Percentiles rank a stretch among this genome's conserved stretches.
phyloP scores from a whole-genome alignment of 345 rosid species.

The Eutrema japonicum region DNA sequence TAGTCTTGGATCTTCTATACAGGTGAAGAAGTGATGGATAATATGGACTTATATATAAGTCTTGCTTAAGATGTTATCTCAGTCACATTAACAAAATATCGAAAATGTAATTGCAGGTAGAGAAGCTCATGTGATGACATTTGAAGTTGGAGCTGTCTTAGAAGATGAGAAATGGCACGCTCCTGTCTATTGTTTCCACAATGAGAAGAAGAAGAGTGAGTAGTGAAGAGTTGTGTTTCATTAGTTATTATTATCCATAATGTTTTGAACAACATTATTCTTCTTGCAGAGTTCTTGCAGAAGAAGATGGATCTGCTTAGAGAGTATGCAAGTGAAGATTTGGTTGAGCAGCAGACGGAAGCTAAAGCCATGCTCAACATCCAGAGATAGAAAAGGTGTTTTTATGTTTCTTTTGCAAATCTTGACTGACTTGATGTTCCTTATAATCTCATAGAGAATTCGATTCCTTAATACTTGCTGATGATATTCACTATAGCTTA shows the following conservation, averaged over 20 bases:
- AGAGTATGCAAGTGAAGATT: slow-evolving; percentile 70
- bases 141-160: slow-evolving; percentile 66
- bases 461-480: background rate
- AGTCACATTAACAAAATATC: background rate
- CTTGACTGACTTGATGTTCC: background rate
- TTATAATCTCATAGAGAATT: background rate
- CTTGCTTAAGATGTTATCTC: background rate
- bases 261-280: too few species aligned
- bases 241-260: too few species aligned
- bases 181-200: slow-evolving; percentile 57
- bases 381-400: slow-evolving; percentile 54
- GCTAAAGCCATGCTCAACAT: slow-evolving; percentile 91
- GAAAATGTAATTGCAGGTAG: slow-evolving; percentile 44
- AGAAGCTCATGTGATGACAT: slow-evolving; percentile 69
- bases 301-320: slow-evolving; percentile 85
- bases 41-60: background rate
- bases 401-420: background rate
- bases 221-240: too few species aligned
- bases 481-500: background rate
- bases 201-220: slow-evolving; percentile 14
- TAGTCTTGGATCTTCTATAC: slow-evolving; percentile 48
- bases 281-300: too few species aligned
- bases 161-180: slow-evolving; percentile 70
- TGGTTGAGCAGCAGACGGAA: slow-evolving; percentile 80
- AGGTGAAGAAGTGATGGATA: slow-evolving; percentile 41